Conservation (phyloP, 768 basidiomycete species). For the Mycena vulgaris region DNA sequence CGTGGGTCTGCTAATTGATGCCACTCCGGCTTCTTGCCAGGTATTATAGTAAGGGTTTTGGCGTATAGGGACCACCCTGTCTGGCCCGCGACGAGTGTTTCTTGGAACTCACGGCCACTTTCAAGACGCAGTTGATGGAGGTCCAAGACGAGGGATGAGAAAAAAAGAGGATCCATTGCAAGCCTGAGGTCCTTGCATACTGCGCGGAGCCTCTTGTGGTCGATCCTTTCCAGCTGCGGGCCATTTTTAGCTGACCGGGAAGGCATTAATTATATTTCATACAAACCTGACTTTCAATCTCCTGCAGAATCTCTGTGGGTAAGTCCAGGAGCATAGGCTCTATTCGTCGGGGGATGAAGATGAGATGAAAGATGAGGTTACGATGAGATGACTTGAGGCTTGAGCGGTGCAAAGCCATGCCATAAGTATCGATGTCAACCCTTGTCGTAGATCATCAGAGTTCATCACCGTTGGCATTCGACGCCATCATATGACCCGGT, state of each 20-base stretch:
- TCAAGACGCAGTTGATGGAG: background rate
- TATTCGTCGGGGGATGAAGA: no score
- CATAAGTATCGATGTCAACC: no score
- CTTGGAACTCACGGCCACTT: background rate
- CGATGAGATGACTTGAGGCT: no score
- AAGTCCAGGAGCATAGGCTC: no score
- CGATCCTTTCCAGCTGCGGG: background rate
- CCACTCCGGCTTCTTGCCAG: no score
- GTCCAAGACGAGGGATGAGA: background rate
- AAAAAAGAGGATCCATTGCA: constrained; percentile 9
- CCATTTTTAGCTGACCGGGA: background rate
- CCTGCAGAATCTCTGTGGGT: background rate
- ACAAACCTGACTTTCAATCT: background rate
- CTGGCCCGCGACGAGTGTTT: background rate
- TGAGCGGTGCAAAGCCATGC: no score
- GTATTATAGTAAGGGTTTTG: background rate
- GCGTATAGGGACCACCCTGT: background rate
- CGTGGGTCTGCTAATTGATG: no score
- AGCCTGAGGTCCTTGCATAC: constrained; percentile 11
- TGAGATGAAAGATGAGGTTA: no score
- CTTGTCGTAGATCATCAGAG: no score
- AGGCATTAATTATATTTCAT: background rate
- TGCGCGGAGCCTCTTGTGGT: constrained; percentile 10
- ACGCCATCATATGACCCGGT: no score
- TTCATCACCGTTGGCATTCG: no score